Evolutionary conservation across 2,329 filamentous ascomycete genomes (phyloP).

Genomic region (Sporothrix variecibatus): DNA sequence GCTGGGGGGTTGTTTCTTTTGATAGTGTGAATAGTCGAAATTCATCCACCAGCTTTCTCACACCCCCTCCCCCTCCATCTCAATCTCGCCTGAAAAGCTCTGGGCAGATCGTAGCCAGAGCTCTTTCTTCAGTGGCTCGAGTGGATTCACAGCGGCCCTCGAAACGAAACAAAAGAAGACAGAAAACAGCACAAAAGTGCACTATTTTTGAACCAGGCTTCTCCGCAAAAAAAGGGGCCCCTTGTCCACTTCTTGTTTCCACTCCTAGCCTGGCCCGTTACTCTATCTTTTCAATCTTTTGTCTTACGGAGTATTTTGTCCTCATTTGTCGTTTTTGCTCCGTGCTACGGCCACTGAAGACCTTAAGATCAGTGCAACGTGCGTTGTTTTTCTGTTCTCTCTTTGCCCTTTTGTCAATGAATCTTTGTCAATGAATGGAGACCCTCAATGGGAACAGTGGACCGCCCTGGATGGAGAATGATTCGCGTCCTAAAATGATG

Average conservation of each 20-base stretch:
- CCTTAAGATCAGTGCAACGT: not conserved
- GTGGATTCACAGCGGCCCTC: not conserved
- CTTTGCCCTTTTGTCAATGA: not conserved
- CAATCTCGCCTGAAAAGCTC: conserved; percentile 1
- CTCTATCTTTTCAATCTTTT: not conserved
- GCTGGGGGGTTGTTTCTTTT: not conserved
- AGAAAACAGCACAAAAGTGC: not conserved
- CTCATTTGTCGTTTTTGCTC: not conserved
- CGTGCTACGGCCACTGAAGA: not conserved
- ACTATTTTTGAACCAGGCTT: conserved; percentile 18
- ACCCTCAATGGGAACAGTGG: too few species aligned
- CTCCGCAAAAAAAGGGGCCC: conserved; percentile 20
- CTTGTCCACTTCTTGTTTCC: not conserved
- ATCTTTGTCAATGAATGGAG: not conserved
- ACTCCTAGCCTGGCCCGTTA: not conserved
- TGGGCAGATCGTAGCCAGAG: conserved; percentile 1
- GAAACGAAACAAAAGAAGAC: not conserved
- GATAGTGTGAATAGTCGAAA: not conserved
- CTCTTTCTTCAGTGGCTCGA: conserved; percentile 1
- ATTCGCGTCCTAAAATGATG: conserved; percentile 15
- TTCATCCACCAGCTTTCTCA: not conserved
- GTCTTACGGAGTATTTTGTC: too few species aligned
- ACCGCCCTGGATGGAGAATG: not conserved
- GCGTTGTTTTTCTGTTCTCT: not conserved
- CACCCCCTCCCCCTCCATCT: not conserved